A percentile compares a stretch with the other conserved stretches of the same genome.
Conservation (phyloP, 73 alveolate species). For the Stentor coeruleus region DNA sequence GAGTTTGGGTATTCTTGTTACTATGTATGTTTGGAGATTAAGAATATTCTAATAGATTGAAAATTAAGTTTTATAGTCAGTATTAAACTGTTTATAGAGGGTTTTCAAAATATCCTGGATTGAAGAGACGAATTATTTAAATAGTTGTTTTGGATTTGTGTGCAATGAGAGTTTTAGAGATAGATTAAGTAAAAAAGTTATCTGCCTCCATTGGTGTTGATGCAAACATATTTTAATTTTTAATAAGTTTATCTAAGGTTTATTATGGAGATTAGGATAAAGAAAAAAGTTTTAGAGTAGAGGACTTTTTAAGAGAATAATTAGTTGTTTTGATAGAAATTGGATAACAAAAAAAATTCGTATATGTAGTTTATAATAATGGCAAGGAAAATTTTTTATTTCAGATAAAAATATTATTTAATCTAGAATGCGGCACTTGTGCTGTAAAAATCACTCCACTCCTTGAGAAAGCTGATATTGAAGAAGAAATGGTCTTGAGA, state of each 20-base stretch:
- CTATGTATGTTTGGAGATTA: slow-evolving; percentile 6
- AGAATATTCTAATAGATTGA: background rate
- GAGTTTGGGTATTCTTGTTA: slow-evolving; percentile 24
- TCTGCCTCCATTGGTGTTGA: background rate
- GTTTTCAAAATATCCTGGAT: slow-evolving; percentile 21
- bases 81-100: background rate
- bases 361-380: too few relatives aligned
- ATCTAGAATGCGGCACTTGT: too few relatives aligned
- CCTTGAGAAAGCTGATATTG: too few relatives aligned
- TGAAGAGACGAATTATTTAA: background rate
- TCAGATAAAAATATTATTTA: too few relatives aligned
- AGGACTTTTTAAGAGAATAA: too few relatives aligned
- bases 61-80: background rate
- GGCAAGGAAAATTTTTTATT: too few relatives aligned
- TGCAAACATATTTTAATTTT: background rate
- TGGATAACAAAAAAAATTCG: too few relatives aligned
- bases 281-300: too few relatives aligned
- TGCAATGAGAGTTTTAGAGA: background rate
- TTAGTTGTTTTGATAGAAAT: too few relatives aligned
- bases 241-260: background rate
- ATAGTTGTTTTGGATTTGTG: slow-evolving; percentile 5
- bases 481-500: too few relatives aligned
- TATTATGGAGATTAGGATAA: too few relatives aligned
- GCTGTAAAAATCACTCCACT: too few relatives aligned
- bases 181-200: background rate